Conservation (phyloP, 306 rosid genomes). For the Echinosophora koreensis region DNA sequence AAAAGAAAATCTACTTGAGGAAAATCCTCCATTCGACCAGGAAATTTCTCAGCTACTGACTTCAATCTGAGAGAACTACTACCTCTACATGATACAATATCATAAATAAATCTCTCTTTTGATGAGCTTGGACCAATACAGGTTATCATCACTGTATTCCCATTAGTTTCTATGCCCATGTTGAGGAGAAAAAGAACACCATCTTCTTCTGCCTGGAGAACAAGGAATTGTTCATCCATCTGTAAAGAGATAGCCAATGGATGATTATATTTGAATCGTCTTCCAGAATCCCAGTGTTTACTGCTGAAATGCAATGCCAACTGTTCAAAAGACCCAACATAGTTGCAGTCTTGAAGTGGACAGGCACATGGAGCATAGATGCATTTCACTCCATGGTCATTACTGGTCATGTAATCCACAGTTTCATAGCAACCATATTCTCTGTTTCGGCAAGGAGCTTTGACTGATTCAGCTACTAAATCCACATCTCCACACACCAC, state of each 20-base stretch:
- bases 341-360: conserved; percentile 49
- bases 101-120: conserved; percentile 41
- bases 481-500: conserved; percentile 39
- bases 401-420: conserved; percentile 37
- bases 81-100: conserved; percentile 42
- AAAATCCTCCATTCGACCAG: conserved; percentile 45
- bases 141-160: conserved; percentile 43
- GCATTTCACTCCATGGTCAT: conserved; percentile 49
- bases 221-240: conserved; percentile 41
- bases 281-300: conserved; percentile 55
- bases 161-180: conserved; percentile 40
- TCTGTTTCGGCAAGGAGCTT: conserved; percentile 41
- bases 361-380: conserved; percentile 53
- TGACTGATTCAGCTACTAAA: conserved; percentile 39
- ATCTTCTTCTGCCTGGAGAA: conserved; percentile 56
- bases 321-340: conserved; percentile 41
- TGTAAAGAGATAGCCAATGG: conserved; percentile 43
- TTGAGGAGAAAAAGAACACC: conserved; percentile 52
- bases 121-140: conserved; percentile 50
- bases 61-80: conserved; percentile 47
- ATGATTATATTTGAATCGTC: conserved; percentile 49
- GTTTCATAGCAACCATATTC: conserved; percentile 50
- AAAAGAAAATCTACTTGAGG: conserved; percentile 50
- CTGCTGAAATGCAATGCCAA: conserved; percentile 52
- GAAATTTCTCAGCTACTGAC: conserved; percentile 44